Evolutionary conservation across 306 rosid genomes (phyloP), one percentile per base, ranked within the genome.

Genomic region (Calophaca sinica): DNA sequence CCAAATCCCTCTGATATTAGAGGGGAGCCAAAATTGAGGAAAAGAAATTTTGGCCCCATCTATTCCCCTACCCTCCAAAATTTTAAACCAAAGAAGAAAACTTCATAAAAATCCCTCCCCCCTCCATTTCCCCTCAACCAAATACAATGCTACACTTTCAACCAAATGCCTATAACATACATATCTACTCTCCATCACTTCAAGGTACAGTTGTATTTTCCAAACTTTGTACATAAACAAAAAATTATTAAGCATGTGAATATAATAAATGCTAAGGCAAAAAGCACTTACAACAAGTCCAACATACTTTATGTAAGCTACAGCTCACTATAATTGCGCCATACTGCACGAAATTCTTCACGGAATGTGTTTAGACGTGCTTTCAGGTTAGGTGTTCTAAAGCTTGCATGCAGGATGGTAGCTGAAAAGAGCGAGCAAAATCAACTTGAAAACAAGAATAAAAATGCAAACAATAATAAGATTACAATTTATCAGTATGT

Each of bases 291-390:
- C 96, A 50, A 72, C 68, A 48, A 46, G 39, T 74, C 77, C 74
- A 70, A 63, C 78, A 68, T 62, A 75, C 46, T 36, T 59, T 65
- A 14, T 44, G 81, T 28, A 82, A 82, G 51, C 87, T 91, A 94
- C 80, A 94, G 93, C 74, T 94, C 99, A 45, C 99, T 94, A 76
- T 94, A 94, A 82, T 94, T 94, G 91, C 99, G 99, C 99, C 99
- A 94, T 35, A 94, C 99, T 35, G 96, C 93, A 60, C 99, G 99
- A 67, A 94, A 94, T 83, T 94, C 99, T 83, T 94, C 99, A 28
- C 97, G 97, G 83, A 92, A 94, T 68, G 99, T 94, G 87, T 94
- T 94, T 70, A 94, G 77, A 29, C 99, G 99, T 48, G 99, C 99
- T 81, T 94, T 94, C 90, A 94, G 87, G 82, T 94, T 94, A 12